phyloP scores from a whole-genome alignment of 148 eudicot genomes.

The Spergularia marina region DNA sequence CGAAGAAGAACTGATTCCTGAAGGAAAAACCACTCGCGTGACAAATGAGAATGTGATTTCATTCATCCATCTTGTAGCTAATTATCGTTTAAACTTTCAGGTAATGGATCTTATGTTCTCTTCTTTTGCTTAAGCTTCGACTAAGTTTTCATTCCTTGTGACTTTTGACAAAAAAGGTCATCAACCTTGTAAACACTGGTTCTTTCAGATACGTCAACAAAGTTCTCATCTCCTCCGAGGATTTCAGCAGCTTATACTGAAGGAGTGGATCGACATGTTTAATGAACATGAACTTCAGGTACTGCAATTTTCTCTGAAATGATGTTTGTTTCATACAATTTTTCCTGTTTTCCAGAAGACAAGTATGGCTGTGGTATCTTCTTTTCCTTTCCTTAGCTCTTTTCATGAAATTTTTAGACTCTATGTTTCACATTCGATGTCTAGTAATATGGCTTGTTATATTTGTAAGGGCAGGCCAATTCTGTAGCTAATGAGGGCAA shows the following conservation, averaged over 20 bases:
- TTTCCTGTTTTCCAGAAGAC: background rate
- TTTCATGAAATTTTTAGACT: too few species aligned
- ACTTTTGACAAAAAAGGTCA: background rate
- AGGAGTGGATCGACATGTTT: conserved; percentile 98
- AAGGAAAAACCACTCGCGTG: conserved; percentile 76
- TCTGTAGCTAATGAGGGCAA: too few species aligned
- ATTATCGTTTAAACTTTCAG: conserved; percentile 91
- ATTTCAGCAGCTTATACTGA: conserved; percentile 83
- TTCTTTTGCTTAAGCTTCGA: background rate
- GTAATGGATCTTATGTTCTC: conserved; percentile 29
- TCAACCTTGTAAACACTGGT: conserved; percentile 10
- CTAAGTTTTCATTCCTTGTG: background rate
- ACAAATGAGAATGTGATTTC: conserved; percentile 86
- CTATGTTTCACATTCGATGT: too few species aligned
- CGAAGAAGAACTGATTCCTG: conserved; percentile 81
- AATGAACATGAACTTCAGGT: conserved; percentile 99
- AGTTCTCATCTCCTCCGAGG: conserved; percentile 82
- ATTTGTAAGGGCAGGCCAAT: too few species aligned
- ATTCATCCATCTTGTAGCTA: conserved; percentile 84
- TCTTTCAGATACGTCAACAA: conserved; percentile 88
- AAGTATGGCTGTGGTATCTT: too few species aligned
- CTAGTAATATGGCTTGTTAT: too few species aligned
- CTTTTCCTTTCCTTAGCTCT: too few species aligned
- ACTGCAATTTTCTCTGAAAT: conserved; percentile 10
- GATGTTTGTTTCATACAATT: background rate